These are phyloP conservation scores for Salpingoeca rosetta DNA, from an alignment of 78 protist species.

Conservation along the genomic window DNA sequence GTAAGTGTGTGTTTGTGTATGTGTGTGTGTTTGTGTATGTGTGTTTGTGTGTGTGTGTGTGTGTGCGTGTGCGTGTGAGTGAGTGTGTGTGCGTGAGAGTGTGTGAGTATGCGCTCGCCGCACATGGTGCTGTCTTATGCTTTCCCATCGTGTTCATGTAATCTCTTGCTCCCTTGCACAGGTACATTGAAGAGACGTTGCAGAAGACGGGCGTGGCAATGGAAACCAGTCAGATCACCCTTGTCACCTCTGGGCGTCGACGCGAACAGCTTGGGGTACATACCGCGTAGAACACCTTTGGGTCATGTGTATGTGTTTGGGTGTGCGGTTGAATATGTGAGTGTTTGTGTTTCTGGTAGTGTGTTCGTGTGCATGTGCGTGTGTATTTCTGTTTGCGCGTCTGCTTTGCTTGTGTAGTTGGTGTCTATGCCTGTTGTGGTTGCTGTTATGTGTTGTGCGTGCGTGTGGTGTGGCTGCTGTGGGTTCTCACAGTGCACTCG, in stretches of 20 bases:
- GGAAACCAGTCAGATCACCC: constrained; percentile 34
- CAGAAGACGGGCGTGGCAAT: constrained; percentile 43
- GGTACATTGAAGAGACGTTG: constrained; percentile 31
- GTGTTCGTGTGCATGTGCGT: not conserved
- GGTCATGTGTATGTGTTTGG: not conserved
- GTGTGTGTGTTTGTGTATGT: no score
- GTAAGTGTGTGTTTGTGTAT: no score
- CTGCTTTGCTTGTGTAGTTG: not conserved
- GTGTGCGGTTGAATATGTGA: not conserved
- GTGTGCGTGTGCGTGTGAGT: no score
- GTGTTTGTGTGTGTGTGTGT: no score
- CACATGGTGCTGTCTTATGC: no score
- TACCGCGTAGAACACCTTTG: no score
- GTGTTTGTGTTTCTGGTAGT: not conserved
- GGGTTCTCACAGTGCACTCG: not conserved
- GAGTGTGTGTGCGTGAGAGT: no score
- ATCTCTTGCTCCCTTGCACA: no score
- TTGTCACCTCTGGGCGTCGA: constrained; percentile 14
- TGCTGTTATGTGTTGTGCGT: no score
- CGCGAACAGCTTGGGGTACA: constrained; percentile 4
- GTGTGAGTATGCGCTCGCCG: no score
- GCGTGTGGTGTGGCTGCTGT: no score
- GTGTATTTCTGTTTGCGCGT: not conserved
- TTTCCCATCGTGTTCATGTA: not conserved
- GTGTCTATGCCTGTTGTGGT: no score